Base-by-base conservation (phyloP, 352 stramenopile species). In the Peronospora destructor region DNA sequence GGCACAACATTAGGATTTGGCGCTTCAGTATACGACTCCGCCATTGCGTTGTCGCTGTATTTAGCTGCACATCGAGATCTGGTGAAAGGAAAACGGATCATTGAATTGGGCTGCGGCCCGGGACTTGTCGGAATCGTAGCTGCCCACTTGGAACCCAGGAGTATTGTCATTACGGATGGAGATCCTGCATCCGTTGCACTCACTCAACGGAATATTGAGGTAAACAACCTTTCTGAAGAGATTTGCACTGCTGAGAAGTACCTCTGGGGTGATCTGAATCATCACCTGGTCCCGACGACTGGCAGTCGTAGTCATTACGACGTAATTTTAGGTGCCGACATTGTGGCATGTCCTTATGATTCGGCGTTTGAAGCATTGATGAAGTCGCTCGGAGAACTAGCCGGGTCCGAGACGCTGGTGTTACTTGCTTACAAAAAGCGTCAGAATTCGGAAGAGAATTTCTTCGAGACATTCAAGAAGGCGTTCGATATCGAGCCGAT, bases 291-390 rank as follows among this genome's bases (percentile, higher is more conserved):
- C 10, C 34, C 52, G 11, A 58, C 38, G 38, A 17, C 47, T 26
- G 32, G 56, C 6, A 21, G 38, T n/a, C 19, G 23, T 26, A 14
- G 49, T 28, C 6, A 61, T 44, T 91, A 74, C 48, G 82, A 93
- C 45, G 65, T 93, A 35, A 72, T 93, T 33, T 38, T 93, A 6
- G 82, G 82, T 30, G 77, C 79, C 3, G 82, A 93, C 46, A 91
- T 93, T 52, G 73, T 89, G 46, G 82, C 82, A 8, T 93, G 82
- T 53, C 82, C 82, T 35, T 93, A 93, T 53, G 79, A 62, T 9
- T 68, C 49, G 10, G 76, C 76, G 0, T 91, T 91, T 51, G 64
- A 84, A 11, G 66, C 63, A 19, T 56, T 93, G 6, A 63, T 91
- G 7, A 30, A 45, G 38, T 82, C 76, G 12, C 70, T 93, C 12